phyloP scores from a whole-genome alignment of 2,329 filamentous ascomycete genomes.

The Amesomyces nigricolor region DNA sequence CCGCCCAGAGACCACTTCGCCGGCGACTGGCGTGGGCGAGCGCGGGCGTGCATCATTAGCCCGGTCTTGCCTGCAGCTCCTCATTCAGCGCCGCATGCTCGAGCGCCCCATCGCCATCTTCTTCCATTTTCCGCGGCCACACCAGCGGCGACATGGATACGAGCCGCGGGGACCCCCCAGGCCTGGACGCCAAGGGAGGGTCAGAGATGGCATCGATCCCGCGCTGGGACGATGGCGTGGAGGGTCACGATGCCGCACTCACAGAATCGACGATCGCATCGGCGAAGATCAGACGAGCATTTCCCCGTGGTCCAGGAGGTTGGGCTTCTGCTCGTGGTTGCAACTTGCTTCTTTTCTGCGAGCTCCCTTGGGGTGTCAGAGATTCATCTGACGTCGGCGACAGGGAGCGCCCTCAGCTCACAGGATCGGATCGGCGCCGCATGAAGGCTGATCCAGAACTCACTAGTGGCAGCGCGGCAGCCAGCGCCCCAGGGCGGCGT shows the following conservation, averaged over 20 bases:
- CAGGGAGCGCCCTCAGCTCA: neutral
- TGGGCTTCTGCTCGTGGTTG: neutral
- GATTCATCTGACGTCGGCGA: neutral
- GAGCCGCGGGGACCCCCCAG: conserved; percentile 1
- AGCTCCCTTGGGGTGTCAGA: neutral
- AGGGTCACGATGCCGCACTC: neutral
- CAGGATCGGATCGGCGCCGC: conserved; percentile 11
- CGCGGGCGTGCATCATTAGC: conserved; percentile 8
- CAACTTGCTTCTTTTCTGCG: neutral
- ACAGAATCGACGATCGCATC: conserved; percentile 8
- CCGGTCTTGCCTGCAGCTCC: conserved; percentile 10
- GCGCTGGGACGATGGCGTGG: neutral
- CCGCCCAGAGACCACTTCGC: neutral
- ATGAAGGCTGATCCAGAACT: conserved; percentile 1
- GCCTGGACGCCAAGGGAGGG: neutral
- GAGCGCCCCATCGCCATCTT: neutral
- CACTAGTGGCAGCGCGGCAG: neutral
- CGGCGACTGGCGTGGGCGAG: conserved; percentile 2
- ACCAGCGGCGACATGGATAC: conserved; percentile 6
- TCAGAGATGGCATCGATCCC: neutral
- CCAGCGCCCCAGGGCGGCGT: neutral
- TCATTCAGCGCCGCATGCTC: conserved; percentile 14
- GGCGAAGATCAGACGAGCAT: conserved; percentile 9
- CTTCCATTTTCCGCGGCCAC: neutral
- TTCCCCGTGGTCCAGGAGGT: neutral